Evolutionary conservation across 345 rosid genomes (phyloP), one percentile per base, ranked within the genome.

Genomic region (Salix caprea): DNA sequence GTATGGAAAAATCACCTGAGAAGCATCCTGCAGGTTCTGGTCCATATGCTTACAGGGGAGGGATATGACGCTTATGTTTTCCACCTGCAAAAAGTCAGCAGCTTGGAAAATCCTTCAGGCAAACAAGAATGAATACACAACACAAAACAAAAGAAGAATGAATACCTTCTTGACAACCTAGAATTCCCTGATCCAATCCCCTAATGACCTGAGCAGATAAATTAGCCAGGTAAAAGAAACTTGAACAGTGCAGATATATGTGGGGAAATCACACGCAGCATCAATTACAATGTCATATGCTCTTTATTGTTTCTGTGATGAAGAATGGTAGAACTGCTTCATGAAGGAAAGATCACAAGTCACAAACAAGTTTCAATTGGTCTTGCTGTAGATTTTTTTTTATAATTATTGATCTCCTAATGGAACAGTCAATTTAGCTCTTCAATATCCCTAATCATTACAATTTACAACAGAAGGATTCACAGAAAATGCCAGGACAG

Each of bases 21-120:
- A 96, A 96, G 81, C 98, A 93, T 67, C 99, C 99, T 3, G 99
- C 99, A 58, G 98, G 94, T 82, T 96, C 97, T 24, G 99, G 98
- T 65, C 99, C 99, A 68, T 92, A 93, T 46, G 98, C 99, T 83
- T 91, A 82, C 70, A 77, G 62, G 50, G 99, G 96, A 72, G 99
- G 99, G 85, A 96, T 91, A 82, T 80, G 85, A 82, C 93, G 99
- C 82, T 86, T 91, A 62, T 94, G 97, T 74, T 86, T 91, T 30
- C 99, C 96, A 16, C 97, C 99, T 91, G 78, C 21, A 11, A 21
- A 56, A 82, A 68, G 30, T 50, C 18, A 39, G 44, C 58, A 70
- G 9, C 13, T 54, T 67, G 21, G 71, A 34, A 61, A 65, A 28
- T 34, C 26, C 64, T 67, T 46, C 16, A 50, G 42, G 70, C 19